Evolutionary conservation across 2,329 filamentous ascomycete genomes (phyloP).

Genomic region (Cladorrhinum sp.): DNA sequence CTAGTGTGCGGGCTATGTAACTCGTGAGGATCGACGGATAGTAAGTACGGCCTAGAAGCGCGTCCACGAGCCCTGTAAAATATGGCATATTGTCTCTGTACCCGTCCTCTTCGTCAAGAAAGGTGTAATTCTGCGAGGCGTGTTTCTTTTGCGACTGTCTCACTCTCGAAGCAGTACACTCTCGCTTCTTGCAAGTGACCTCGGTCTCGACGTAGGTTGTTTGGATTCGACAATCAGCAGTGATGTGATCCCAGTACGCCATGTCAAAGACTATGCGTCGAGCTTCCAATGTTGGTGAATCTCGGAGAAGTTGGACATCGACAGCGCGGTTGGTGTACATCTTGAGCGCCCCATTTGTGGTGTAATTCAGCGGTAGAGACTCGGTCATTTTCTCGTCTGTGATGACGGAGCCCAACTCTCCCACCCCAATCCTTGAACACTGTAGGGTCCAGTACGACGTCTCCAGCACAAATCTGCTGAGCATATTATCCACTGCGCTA

Average conservation of each 20-base stretch:
- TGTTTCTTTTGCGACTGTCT: background rate
- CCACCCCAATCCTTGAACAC: background rate
- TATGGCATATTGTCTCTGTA: background rate
- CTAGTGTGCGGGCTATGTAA: background rate
- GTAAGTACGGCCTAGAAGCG: background rate
- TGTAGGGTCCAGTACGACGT: constrained; percentile 7
- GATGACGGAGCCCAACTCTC: background rate
- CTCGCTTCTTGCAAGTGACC: background rate
- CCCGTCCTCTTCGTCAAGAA: background rate
- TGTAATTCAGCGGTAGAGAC: background rate
- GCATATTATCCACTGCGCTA: background rate
- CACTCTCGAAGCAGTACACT: background rate
- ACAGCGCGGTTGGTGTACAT: background rate
- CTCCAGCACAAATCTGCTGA: background rate
- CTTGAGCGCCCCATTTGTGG: background rate
- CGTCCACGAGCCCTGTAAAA: background rate
- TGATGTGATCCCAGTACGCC: background rate
- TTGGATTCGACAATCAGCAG: background rate
- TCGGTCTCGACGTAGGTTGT: constrained; percentile 9
- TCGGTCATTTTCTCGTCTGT: background rate
- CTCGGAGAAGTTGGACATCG: background rate
- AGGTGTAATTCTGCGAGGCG: background rate
- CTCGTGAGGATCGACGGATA: background rate
- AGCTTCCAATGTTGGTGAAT: background rate
- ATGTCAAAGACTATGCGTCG: constrained; percentile 1